Evolutionary conservation across 495 filamentous ascomycete species (phyloP), one percentile per base, ranked within the genome.

Genomic region (Aspergillus leporis): DNA sequence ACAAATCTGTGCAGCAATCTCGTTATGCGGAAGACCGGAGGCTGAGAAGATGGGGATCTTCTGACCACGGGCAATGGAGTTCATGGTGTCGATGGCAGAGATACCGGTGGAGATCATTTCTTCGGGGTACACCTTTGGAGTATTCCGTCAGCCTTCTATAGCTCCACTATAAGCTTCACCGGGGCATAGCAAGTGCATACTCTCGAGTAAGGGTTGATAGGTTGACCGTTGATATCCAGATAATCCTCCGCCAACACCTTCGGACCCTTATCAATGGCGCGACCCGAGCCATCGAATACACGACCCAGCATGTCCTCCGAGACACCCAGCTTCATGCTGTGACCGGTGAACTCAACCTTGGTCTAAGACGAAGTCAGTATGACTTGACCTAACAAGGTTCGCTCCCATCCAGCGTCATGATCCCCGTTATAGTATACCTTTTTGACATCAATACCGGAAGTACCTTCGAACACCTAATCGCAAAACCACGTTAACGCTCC

Each of bases 71-170:
- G 95, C 94, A 74, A 99, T 93, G 59, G 95, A 98, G 85, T 99
- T 99, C 95, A 99, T 99, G 43, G 93, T 97, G 74, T 99, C 95
- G 68, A 99, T 99, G 68, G 95, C 93, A 57, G 92, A 97, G 72
- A 99, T 99, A 85, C 95, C 95, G 56, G 95, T 99, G 10, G 93
- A 92, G 67, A 99, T 98, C 92, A 99, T 99, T 77, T 99, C 95
- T 80, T 98, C 93, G 72, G 95, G 95, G 71, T 99, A 99, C 46
- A 95, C 90, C 90, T 94, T 60, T 43, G 22, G 30, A 56, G 5
- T 48, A 49, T 28, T 30, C 30, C 10, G 50, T 77, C 47, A 75
- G 66, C 60, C 36, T 36, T 18, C 47, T 36, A 16, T 34, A 16
- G 48, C 49, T 22, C 22, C 21, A 46, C 18, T 19, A 10, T 31